These are phyloP conservation scores for Naematelia encephala DNA, from an alignment of 768 basidiomycete genomes.

Conservation along the genomic window DNA sequence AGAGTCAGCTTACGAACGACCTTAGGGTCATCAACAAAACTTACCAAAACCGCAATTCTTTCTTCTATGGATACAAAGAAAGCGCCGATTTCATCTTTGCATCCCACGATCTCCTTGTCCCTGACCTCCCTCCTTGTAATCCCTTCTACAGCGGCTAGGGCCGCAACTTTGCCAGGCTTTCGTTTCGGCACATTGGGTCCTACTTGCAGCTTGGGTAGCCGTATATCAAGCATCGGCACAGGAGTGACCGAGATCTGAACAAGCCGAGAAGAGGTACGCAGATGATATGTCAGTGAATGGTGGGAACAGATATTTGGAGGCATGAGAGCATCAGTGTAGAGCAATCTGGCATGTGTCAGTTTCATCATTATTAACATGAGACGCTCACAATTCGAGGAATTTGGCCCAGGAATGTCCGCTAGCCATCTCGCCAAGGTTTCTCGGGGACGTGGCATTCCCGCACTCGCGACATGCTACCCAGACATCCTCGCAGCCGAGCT, in stretches of 20 bases:
- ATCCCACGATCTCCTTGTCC: neutral
- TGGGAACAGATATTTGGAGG: constrained; percentile 23
- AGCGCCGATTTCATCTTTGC: constrained; percentile 13
- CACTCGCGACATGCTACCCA: constrained; percentile 31
- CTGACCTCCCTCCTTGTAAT: constrained; percentile 4
- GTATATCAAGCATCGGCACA: constrained; percentile 25
- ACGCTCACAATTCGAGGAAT: constrained; percentile 34
- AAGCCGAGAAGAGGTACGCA: neutral
- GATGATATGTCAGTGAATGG: neutral
- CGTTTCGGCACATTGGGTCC: constrained; percentile 40
- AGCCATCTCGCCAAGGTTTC: constrained; percentile 4
- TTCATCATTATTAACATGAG: neutral
- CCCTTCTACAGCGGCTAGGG: constrained; percentile 17
- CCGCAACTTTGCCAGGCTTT: constrained; percentile 26
- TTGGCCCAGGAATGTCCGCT: constrained; percentile 36
- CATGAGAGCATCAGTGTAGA: constrained; percentile 22
- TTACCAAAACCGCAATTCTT: constrained; percentile 8
- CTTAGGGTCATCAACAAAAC: neutral
- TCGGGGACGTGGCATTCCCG: constrained; percentile 5
- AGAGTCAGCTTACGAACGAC: neutral
- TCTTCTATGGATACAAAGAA: constrained; percentile 10
- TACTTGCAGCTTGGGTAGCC: constrained; percentile 42
- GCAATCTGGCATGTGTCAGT: constrained; percentile 8
- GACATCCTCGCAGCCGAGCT: constrained; percentile 10
- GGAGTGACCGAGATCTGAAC: neutral